Base-by-base conservation (phyloP, 345 rosid genomes). In the Eucalyptus pauciflora region DNA sequence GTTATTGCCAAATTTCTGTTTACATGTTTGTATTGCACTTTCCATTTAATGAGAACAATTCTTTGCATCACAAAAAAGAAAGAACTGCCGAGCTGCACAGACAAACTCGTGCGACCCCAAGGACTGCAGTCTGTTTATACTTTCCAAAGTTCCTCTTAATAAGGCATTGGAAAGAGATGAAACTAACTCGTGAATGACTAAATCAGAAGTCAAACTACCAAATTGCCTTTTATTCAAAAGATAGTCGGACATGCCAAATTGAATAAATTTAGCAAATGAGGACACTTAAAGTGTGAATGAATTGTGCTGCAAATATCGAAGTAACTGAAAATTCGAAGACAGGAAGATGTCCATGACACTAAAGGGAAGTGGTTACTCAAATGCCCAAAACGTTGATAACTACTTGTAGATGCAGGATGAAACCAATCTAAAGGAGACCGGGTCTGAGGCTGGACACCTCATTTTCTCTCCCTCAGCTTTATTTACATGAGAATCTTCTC, bases 381-480 rank as follows among this genome's bases (percentile, higher is more conserved):
- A n/a, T n/a, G n/a, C n/a, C n/a, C n/a, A n/a, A n/a, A n/a, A n/a
- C n/a, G n/a, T n/a, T n/a, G n/a, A n/a, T n/a, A n/a, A n/a, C n/a
- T n/a, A n/a, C n/a, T n/a, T 33, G 37, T 33, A 33, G 7, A 8
- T 67, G 43, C 11, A 67, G 2, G 22, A 16, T 8, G 22, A 67
- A 31, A 31, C 79, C 41, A 31, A 31, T 31, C 43, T 67, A 4
- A 67, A 4, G 43, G 3, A 31, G 6, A 4, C 20, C 2, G 31
- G 4, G 11, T n/a, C 41, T 4, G 1, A 67, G 11, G 41, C 15
- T 67, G 76, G 41, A 7, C 43, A 31, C 79, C 79, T 67, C 31
- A 67, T 16, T 67, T 4, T 64, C 37, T 62, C 71, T 58, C 64
- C 80, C 45, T 88, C 62, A 86, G 88, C 86, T 60, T 90, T 89